These are phyloP conservation scores for Funneliformis mosseae DNA, from an alignment of 192 early-diverging fungal species.

Conservation along the genomic window DNA sequence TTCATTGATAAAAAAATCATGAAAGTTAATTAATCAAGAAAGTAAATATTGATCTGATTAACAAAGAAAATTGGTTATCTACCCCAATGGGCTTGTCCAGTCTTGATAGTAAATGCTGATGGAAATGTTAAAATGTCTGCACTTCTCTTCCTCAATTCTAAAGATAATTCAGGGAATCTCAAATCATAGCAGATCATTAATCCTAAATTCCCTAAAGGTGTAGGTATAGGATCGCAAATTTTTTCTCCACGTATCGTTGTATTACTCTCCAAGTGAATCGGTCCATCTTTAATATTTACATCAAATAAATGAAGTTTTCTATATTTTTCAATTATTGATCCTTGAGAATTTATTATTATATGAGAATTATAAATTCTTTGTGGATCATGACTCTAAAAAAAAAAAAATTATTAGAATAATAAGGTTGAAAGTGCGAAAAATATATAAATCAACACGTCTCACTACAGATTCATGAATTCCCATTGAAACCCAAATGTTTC, in stretches of 20 bases:
- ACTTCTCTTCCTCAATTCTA: constrained; percentile 54
- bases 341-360: constrained; percentile 63
- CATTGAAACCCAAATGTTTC: constrained; percentile 70
- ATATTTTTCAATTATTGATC: constrained; percentile 59
- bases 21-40: background rate
- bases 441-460: background rate
- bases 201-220: constrained; percentile 63
- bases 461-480: constrained; percentile 75
- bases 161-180: constrained; percentile 74
- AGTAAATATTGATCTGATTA: background rate
- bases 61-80: constrained; percentile 8
- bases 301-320: constrained; percentile 86
- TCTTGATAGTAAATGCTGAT: constrained; percentile 79
- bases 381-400: constrained; percentile 35
- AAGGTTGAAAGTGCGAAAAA: background rate
- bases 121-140: constrained; percentile 80
- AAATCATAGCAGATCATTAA: constrained; percentile 79
- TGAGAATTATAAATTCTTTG: constrained; percentile 67
- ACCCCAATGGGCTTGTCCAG: constrained; percentile 85
- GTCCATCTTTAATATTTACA: constrained; percentile 57
- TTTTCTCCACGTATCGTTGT: constrained; percentile 42
- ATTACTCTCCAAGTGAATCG: constrained; percentile 52
- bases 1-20: background rate
- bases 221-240: constrained; percentile 42
- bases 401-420: background rate